A percentile compares a stretch with the other conserved stretches of the same genome.
Evolutionary conservation across 2,329 filamentous ascomycete species (phyloP).

Genomic region (Colletotrichum kahawae): DNA sequence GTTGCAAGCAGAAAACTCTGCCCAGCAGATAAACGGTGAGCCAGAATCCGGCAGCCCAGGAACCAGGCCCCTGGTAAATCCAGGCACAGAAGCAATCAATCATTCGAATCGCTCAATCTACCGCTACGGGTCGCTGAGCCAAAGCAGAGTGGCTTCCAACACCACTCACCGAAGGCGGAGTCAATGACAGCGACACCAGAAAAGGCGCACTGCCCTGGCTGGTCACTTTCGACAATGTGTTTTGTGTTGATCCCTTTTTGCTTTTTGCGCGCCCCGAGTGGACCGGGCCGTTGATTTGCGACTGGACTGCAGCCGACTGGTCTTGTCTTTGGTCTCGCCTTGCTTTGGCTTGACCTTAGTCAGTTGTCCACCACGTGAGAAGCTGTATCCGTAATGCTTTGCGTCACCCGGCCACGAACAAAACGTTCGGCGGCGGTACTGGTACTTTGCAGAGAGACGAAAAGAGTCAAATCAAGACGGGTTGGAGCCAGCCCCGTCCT

Average conservation of each 20-base stretch:
- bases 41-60: not conserved
- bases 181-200: not conserved
- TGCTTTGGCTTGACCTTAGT: not conserved
- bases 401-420: not conserved
- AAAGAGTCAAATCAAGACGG: constrained; percentile 2
- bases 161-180: not conserved
- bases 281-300: constrained; percentile 12
- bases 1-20: not conserved
- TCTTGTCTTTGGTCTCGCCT: not conserved
- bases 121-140: not conserved
- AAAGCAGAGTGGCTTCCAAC: not conserved
- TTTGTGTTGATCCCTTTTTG: not conserved
- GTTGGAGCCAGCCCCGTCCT: constrained; percentile 5
- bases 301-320: not conserved
- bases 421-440: not conserved
- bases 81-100: not conserved
- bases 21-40: not conserved
- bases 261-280: not conserved
- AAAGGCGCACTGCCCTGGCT: not conserved
- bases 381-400: not conserved
- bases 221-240: not conserved
- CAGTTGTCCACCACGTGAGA: not conserved
- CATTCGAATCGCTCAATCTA: not conserved
- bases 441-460: not conserved
- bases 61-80: constrained; percentile 10